Evolutionary conservation across 2,329 filamentous ascomycete genomes (phyloP), one percentile per base, ranked within the genome.

Genomic region (Penicillium sp.): DNA sequence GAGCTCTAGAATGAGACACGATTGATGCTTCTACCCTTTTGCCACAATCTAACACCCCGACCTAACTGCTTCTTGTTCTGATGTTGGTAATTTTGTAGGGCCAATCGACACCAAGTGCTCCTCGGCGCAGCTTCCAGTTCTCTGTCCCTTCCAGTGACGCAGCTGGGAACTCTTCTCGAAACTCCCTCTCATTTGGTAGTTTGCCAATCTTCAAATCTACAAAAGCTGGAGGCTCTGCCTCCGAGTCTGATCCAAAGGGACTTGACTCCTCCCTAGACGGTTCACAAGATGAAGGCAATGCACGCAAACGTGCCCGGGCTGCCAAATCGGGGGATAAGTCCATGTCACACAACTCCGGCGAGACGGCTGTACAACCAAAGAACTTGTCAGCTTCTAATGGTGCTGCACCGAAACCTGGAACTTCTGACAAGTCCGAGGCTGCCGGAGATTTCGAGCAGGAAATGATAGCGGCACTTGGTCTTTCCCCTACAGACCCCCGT

Each of bases 11-110:
- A 67, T 66, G 62, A 57, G 59, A 66, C 62, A 69, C 53, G 62
- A 63, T 57, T 63, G 55, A 68, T 62, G 61, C 60, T 55, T 60
- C 45, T 53, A 29, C 46, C 48, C 31, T 57, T 48, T 45, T 40
- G 40, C 48, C 44, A 34, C 47, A 48, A 39, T 59, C 44, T 51
- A 47, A 46, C 32, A 43, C 46, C 31, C 49, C 40, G 4, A 16
- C 49, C 39, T 53, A 49, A 43, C 49, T 50, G 49, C 53, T 47
- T 55, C 59, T 39, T 22, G 48, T 63, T 70, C 67, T 70, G 65
- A 69, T 70, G 54, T 59, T 64, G 60, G 61, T 65, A 64, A 65
- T 67, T 50, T 51, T 68, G 66, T 72, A 72, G 69, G 69, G 56
- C 57, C 62, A 68, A 58, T 63, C 67, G 41, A 53, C 56, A 44